Percentiles rank a stretch among this genome's conserved stretches.
These are phyloP conservation scores for Fonsecaea multimorphosa DNA, from an alignment of 2,329 filamentous ascomycete genomes.

Conservation along the genomic window DNA sequence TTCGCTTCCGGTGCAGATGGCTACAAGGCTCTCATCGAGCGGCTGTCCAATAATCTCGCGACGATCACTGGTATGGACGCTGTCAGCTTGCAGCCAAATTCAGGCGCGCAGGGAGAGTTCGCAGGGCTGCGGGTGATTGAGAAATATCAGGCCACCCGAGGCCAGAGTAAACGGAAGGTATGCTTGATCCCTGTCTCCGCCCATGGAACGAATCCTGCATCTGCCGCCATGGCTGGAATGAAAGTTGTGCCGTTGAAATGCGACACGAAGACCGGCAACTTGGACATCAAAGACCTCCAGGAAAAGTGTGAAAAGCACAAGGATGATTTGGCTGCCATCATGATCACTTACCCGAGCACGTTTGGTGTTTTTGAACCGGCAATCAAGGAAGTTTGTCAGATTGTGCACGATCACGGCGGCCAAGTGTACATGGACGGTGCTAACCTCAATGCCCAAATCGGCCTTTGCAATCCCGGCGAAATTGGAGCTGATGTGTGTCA, in stretches of 20 bases:
- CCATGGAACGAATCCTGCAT: constrained; percentile 94
- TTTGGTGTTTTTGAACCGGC: constrained; percentile 93
- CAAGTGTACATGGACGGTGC: constrained; percentile 99
- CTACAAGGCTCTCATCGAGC: constrained; percentile 72
- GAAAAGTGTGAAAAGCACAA: constrained; percentile 88
- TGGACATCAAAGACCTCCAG: constrained; percentile 84
- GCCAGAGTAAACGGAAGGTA: constrained; percentile 74
- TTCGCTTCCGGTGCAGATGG: constrained; percentile 72
- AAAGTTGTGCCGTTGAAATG: constrained; percentile 92
- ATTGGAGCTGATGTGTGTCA: constrained; percentile 97
- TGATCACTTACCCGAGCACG: constrained; percentile 96
- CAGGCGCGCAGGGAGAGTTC: constrained; percentile 94
- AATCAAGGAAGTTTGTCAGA: constrained; percentile 81
- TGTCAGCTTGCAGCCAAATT: constrained; percentile 93
- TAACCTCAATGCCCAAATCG: constrained; percentile 98
- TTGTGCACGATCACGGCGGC: constrained; percentile 86
- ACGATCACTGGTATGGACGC: constrained; percentile 88
- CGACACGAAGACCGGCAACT: constrained; percentile 82
- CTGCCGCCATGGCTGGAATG: constrained; percentile 95
- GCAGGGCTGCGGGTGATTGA: constrained; percentile 86
- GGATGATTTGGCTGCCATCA: constrained; percentile 86
- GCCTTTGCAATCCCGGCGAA: constrained; percentile 89
- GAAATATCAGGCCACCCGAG: constrained; percentile 75
- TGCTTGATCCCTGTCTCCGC: constrained; percentile 94
- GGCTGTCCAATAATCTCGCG: constrained; percentile 76